These are phyloP conservation scores for Magnolia officinalis DNA, from an alignment of 164 flowering plant genomes.

Conservation along the genomic window DNA sequence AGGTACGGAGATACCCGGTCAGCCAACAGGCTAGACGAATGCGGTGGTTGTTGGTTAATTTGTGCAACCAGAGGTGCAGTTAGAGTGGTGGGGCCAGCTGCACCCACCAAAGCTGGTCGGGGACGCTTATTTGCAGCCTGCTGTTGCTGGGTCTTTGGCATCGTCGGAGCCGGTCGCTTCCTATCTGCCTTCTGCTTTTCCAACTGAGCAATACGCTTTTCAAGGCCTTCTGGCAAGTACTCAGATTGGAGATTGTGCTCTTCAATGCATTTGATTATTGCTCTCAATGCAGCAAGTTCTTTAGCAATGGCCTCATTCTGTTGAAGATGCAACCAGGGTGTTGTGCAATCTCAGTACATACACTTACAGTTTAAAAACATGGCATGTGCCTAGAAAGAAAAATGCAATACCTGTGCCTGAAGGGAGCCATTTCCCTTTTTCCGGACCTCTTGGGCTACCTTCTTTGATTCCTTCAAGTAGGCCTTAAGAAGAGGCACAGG, in stretches of 20 bases:
- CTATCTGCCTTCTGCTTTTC: slow-evolving; percentile 43
- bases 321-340: background rate
- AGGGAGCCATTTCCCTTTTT: slow-evolving; percentile 35
- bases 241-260: slow-evolving; percentile 54
- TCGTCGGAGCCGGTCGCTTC: slow-evolving; percentile 33
- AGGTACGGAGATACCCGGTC: background rate
- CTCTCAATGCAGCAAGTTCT: slow-evolving; percentile 42
- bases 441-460: slow-evolving; percentile 30
- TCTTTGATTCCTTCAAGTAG: slow-evolving; percentile 39
- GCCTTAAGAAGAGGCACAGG: slow-evolving; percentile 54
- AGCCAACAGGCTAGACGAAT: background rate
- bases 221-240: slow-evolving; percentile 35
- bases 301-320: slow-evolving; percentile 59
- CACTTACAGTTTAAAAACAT: background rate
- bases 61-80: background rate
- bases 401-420: slow-evolving; percentile 31
- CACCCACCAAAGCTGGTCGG: slow-evolving; percentile 12
- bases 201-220: slow-evolving; percentile 41
- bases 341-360: background rate
- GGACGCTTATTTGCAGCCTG: slow-evolving; percentile 33
- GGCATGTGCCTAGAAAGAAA: background rate
- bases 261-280: slow-evolving; percentile 49
- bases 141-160: slow-evolving; percentile 20
- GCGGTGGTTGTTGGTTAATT: background rate
- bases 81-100: slow-evolving; percentile 1